These are phyloP conservation scores for Fusarium incarnatum DNA, from an alignment of 2,329 filamentous ascomycete species.

Conservation along the genomic window DNA sequence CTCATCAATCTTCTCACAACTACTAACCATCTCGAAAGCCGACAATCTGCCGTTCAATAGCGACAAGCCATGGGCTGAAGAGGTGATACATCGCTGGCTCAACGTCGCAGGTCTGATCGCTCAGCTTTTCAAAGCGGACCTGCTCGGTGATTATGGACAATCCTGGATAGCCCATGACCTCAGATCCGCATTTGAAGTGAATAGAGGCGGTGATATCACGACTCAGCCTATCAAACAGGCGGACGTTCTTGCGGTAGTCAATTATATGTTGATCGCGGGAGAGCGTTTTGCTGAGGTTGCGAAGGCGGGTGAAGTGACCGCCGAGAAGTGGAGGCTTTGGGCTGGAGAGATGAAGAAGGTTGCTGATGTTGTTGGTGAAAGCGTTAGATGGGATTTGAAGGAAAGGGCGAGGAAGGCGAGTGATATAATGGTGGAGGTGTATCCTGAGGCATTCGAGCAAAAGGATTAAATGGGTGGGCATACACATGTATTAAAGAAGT, in stretches of 20 bases:
- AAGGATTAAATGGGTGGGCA: rapidly evolving
- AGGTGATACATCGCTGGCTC: neutral
- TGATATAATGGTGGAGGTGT: constrained; percentile 20
- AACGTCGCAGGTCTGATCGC: constrained; percentile 6
- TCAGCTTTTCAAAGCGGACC: constrained; percentile 1
- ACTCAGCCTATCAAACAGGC: neutral
- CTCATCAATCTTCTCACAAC: rapidly evolving
- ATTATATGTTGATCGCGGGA: constrained; percentile 14
- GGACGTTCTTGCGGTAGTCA: neutral
- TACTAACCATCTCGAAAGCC: neutral
- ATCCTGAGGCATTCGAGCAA: constrained; percentile 1
- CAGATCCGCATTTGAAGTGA: too few relatives aligned
- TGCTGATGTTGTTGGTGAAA: neutral
- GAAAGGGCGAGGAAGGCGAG: neutral
- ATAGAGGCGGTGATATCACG: neutral
- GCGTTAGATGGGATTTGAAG: neutral
- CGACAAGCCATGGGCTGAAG: neutral
- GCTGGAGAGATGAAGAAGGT: neutral
- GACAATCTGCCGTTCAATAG: neutral
- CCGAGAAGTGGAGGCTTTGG: constrained; percentile 18
- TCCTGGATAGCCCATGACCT: neutral
- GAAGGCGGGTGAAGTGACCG: neutral
- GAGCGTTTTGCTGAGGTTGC: neutral
- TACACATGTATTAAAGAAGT: neutral
- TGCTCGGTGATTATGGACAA: neutral